phyloP scores from a whole-genome alignment of 345 rosid species.

The Passiflora organensis region DNA sequence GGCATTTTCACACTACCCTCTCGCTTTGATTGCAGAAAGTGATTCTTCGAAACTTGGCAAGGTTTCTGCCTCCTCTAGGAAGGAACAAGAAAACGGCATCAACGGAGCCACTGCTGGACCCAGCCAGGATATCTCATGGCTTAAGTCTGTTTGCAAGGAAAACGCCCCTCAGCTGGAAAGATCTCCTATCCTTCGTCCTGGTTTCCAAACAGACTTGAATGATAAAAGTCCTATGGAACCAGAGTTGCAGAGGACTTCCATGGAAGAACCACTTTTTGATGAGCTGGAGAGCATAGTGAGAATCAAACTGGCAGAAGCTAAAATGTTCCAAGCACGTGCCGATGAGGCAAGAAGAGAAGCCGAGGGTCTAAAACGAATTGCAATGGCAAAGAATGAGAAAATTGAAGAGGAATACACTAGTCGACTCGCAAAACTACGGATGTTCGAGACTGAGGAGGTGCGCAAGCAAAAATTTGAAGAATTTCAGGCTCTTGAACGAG shows the following conservation, averaged over 20 bases:
- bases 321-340: constrained; percentile 83
- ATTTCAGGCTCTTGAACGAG: constrained; percentile 68
- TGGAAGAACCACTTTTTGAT: constrained; percentile 61
- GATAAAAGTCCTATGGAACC: constrained; percentile 43
- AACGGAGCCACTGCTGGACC: constrained; percentile 39
- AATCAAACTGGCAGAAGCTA: constrained; percentile 83
- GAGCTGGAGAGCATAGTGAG: constrained; percentile 83
- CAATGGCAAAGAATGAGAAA: constrained; percentile 63
- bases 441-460: constrained; percentile 55
- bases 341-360: constrained; percentile 91
- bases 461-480: constrained; percentile 65
- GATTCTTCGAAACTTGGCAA: constrained; percentile 44
- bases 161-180: constrained; percentile 53
- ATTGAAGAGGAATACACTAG: constrained; percentile 62
- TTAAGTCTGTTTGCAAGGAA: constrained; percentile 49
- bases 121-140: constrained; percentile 54
- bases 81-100: constrained; percentile 51
- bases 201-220: constrained; percentile 40
- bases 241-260: constrained; percentile 36
- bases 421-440: constrained; percentile 54
- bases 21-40: constrained; percentile 51
- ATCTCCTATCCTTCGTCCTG: constrained; percentile 44
- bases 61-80: constrained; percentile 29
- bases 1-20: background rate
- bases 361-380: constrained; percentile 78